Evolutionary conservation across 2,329 filamentous ascomycete genomes (phyloP), one percentile per base, ranked within the genome.

Genomic region (Huntiella moniliformis): DNA sequence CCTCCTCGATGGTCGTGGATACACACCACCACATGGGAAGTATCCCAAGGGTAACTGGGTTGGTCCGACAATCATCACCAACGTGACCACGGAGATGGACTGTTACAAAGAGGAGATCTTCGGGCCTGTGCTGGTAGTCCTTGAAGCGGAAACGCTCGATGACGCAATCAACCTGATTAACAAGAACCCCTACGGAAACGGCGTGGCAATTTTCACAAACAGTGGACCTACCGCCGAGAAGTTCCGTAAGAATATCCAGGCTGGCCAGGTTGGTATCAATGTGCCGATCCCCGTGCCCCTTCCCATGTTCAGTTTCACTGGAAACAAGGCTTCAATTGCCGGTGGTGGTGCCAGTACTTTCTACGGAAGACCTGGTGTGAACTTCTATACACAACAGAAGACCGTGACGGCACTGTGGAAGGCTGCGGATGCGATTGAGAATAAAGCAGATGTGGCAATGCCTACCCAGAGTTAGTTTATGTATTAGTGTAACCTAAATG

Each of bases 371-470:
- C 84, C 86, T 1, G 91, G 88, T 17, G 64, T 98, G 59, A 79
- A 82, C 59, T 98, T 98, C 60, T 96, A 93, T 64, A 98, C 91
- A 3, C 91, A 96, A 66, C 74, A 82, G 58, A 96, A 98, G 82
- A 98, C 91, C 2, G 91, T 98, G 42, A 98, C 91, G 45, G 80
- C 84, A 53, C 65, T 92, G 60, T 98, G 91, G 91, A 50, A 44
- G 50, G 44, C 45, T 10, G 48, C 38, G 5, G 50, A 51, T 41
- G 87, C 85, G 1, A 73, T 91, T 42, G 79, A 77, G 46, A 82
- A 78, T 53, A 88, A 87, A 72, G 87, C 87, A 12, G 76, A 79
- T 56, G 85, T 92, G 8, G 73, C 82, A 51, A 96, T 96, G 88
- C 88, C 88, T 15, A 73, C 51, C 3, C 50, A 52, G 28, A 12